Conservation (phyloP, 768 basidiomycete genomes). For the Tricholoma sp. region DNA sequence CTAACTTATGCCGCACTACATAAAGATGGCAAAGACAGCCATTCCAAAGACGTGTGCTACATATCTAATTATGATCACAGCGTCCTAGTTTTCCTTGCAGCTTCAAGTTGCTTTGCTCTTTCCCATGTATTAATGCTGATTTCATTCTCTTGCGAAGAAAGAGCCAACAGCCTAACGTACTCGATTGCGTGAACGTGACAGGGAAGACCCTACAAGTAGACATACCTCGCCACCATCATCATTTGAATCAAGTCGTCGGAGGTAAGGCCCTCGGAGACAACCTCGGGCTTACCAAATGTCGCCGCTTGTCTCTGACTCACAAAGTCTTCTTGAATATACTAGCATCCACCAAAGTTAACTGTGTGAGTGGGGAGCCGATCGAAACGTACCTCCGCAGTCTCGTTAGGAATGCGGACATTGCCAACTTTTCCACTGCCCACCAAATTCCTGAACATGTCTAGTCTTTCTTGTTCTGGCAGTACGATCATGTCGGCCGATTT, state of each 20-base stretch:
- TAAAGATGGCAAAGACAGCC: not conserved
- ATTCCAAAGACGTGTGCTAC: too few species aligned
- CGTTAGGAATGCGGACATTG: constrained; percentile 46
- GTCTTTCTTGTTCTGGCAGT: constrained; percentile 40
- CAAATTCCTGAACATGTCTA: constrained; percentile 53
- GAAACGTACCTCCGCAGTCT: constrained; percentile 51
- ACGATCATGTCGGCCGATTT: constrained; percentile 37
- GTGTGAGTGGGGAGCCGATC: not conserved
- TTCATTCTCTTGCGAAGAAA: constrained; percentile 51
- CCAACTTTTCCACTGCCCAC: constrained; percentile 59
- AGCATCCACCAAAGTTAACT: not conserved
- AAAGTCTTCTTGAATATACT: constrained; percentile 80
- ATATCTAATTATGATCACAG: constrained; percentile 1
- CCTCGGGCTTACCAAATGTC: constrained; percentile 26
- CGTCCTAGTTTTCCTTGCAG: constrained; percentile 31
- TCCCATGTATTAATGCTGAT: constrained; percentile 62
- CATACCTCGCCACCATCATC: constrained; percentile 69
- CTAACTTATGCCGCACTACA: not conserved
- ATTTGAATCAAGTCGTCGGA: constrained; percentile 61
- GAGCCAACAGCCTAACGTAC: constrained; percentile 49
- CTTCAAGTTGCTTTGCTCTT: constrained; percentile 55
- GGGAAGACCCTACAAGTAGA: not conserved
- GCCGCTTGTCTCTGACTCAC: constrained; percentile 39
- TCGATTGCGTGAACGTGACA: constrained; percentile 1
- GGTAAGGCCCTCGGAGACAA: constrained; percentile 28